phyloP scores from a whole-genome alignment of 495 filamentous ascomycete genomes.

The Xylaria curta region DNA sequence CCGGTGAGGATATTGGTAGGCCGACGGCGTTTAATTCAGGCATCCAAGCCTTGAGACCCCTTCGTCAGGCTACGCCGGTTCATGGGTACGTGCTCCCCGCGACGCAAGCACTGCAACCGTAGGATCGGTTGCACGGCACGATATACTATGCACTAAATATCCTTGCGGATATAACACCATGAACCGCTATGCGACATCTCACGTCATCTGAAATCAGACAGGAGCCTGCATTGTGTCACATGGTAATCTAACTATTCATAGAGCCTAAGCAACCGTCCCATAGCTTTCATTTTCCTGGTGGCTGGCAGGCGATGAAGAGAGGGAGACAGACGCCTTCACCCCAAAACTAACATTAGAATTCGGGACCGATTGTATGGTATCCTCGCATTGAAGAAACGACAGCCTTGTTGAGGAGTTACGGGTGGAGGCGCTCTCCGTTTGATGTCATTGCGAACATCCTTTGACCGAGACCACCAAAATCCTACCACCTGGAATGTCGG shows the following conservation, averaged over 20 bases:
- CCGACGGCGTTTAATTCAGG: not conserved
- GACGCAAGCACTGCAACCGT: slow-evolving; percentile 7
- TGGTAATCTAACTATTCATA: slow-evolving; percentile 2
- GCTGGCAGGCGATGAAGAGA: not conserved
- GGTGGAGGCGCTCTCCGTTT: not conserved
- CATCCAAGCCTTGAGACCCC: not conserved
- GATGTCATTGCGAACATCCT: too few species aligned
- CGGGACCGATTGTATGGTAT: not conserved
- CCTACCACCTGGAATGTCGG: slow-evolving; percentile 18
- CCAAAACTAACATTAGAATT: not conserved
- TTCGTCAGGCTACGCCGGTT: not conserved
- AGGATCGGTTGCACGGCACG: not conserved
- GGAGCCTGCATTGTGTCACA: not conserved
- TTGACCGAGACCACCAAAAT: not conserved
- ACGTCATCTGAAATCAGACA: slow-evolving; percentile 9
- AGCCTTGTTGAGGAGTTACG: not conserved
- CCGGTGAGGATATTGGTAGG: slow-evolving; percentile 7
- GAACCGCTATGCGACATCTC: slow-evolving; percentile 19
- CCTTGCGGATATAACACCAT: not conserved
- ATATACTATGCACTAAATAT: not conserved
- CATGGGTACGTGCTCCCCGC: slow-evolving; percentile 4
- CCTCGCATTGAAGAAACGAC: not conserved
- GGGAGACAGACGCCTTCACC: not conserved
- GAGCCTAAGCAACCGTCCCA: not conserved
- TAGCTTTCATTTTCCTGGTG: not conserved